Conservation (phyloP, 75 land plant genomes). For the Selaginella moellendorffii region DNA sequence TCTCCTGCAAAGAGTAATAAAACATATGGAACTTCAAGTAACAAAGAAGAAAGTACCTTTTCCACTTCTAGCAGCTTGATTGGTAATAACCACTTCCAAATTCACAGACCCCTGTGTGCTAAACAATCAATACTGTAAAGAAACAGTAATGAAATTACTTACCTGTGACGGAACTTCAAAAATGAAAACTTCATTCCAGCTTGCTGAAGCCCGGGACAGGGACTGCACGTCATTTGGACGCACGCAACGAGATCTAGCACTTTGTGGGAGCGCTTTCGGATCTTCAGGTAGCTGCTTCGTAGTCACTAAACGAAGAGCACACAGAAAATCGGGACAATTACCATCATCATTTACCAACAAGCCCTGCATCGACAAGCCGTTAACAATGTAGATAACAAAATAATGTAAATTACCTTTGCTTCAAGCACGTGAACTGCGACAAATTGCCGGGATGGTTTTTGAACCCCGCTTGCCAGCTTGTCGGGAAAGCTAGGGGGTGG, state of each 20-base stretch:
- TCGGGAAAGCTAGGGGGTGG: constrained; percentile 80
- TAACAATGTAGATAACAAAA: neutral
- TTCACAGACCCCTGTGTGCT: constrained; percentile 43
- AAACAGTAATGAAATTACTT: neutral
- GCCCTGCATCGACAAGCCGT: no score
- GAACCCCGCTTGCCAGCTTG: constrained; percentile 37
- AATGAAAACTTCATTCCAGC: constrained; percentile 94
- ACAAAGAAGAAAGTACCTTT: constrained; percentile 52
- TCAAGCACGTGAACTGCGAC: constrained; percentile 65
- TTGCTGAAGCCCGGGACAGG: constrained; percentile 22
- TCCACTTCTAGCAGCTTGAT: constrained; percentile 82
- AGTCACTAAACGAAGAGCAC: constrained; percentile 67
- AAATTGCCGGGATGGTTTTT: constrained; percentile 44
- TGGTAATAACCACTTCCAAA: constrained; percentile 78
- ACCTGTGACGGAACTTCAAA: constrained; percentile 90
- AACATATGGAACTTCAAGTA: neutral
- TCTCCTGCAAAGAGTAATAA: constrained; percentile 40
- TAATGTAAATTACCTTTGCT: constrained; percentile 42
- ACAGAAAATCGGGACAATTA: constrained; percentile 69
- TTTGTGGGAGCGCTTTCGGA: constrained; percentile 73
- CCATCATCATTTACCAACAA: constrained; percentile 71
- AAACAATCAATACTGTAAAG: neutral
- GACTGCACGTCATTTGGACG: constrained; percentile 33
- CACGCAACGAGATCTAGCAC: constrained; percentile 91
- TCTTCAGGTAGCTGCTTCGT: constrained; percentile 47